Conservation (phyloP, 1,284 basidiomycete genomes). For the Apiotrichum domesticum region DNA sequence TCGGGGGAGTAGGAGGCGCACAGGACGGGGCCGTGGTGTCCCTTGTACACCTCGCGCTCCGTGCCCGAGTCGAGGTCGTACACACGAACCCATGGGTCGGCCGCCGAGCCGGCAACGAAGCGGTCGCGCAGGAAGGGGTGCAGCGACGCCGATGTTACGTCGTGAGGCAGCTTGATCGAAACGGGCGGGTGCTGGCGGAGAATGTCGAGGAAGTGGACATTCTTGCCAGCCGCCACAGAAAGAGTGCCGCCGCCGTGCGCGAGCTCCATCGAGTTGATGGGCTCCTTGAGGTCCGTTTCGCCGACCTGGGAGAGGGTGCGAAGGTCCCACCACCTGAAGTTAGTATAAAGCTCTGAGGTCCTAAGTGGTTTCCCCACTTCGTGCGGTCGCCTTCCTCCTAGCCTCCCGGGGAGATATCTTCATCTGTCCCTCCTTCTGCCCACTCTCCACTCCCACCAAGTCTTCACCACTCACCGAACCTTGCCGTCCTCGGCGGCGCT, state of each 20-base stretch:
- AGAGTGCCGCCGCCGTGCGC: conserved; percentile 77
- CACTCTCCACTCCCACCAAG: neutral
- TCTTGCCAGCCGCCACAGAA: conserved; percentile 84
- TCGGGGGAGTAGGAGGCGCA: conserved; percentile 91
- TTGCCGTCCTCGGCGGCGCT: conserved; percentile 86
- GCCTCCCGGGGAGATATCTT: too few species aligned
- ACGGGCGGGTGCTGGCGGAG: conserved; percentile 52
- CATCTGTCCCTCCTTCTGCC: too few species aligned
- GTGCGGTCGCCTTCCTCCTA: too few species aligned
- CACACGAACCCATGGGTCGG: conserved; percentile 93
- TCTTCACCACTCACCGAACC: conserved; percentile 61
- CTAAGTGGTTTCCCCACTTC: too few species aligned
- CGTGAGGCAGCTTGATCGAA: conserved; percentile 59
- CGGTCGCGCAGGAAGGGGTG: conserved; percentile 82
- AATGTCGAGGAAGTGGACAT: conserved; percentile 68
- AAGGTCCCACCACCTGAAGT: conserved; percentile 88
- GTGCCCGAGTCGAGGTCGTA: conserved; percentile 79
- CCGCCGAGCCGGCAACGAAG: conserved; percentile 84
- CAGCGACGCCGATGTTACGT: conserved; percentile 83
- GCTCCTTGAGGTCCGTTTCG: conserved; percentile 64
- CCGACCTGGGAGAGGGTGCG: conserved; percentile 67
- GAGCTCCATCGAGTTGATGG: conserved; percentile 90
- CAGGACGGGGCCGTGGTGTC: conserved; percentile 95
- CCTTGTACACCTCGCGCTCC: conserved; percentile 87
- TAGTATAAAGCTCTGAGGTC: neutral